Conservation (phyloP, 805 yeast genomes). For the Metschnikowia kunwiensis region DNA sequence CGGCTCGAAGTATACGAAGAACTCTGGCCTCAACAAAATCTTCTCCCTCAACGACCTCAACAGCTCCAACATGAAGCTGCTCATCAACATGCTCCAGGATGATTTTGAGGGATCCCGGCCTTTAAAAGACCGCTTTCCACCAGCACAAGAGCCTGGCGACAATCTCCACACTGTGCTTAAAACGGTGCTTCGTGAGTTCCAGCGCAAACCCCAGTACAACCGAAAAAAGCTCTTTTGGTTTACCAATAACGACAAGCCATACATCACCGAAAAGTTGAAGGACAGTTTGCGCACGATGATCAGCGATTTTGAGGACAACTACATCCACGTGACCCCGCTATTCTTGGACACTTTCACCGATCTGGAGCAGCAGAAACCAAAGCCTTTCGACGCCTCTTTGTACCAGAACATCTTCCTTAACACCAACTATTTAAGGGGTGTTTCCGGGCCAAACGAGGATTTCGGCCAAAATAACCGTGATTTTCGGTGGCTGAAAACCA, state of each 20-base stretch:
- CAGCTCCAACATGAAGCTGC: constrained; percentile 51
- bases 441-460: constrained; percentile 14
- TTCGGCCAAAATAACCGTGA: constrained; percentile 1
- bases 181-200: constrained; percentile 54
- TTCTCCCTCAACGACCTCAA: constrained; percentile 55
- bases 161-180: constrained; percentile 43
- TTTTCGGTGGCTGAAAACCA: constrained; percentile 10
- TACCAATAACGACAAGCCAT: constrained; percentile 74
- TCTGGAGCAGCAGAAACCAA: constrained; percentile 15
- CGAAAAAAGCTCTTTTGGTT: constrained; percentile 63
- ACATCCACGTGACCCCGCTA: constrained; percentile 59
- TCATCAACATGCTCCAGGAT: constrained; percentile 52
- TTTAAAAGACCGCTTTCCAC: constrained; percentile 14
- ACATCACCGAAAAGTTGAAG: constrained; percentile 40
- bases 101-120: constrained; percentile 18
- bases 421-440: constrained; percentile 35
- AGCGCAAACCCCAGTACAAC: constrained; percentile 43
- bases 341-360: constrained; percentile 37
- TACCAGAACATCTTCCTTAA: constrained; percentile 59
- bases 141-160: constrained; percentile 19
- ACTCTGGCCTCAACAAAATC: constrained; percentile 45
- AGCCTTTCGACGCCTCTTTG: constrained; percentile 35
- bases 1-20: constrained; percentile 22
- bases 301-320: constrained; percentile 55
- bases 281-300: constrained; percentile 53